Conservation (phyloP, 176 grass and related monocot species). For the Cocos nucifera region DNA sequence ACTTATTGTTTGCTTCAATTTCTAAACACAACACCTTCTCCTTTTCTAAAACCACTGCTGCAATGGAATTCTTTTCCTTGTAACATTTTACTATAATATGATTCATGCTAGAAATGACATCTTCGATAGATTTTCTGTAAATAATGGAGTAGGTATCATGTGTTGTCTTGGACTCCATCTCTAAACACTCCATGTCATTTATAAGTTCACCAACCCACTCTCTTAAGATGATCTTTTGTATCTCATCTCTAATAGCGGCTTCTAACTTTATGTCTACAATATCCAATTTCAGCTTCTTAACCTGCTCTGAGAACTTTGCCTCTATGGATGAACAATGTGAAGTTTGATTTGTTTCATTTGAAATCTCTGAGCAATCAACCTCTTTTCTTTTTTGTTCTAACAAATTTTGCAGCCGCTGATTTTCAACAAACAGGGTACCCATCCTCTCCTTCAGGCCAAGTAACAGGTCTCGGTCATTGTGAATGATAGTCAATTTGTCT, state of each 20-base stretch:
- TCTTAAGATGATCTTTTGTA: conserved; percentile 30
- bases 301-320: conserved; percentile 12
- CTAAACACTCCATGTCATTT: conserved; percentile 23
- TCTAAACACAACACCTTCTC: conserved; percentile 19
- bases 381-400: conserved; percentile 12
- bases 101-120: conserved; percentile 33
- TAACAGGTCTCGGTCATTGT: conserved; percentile 26
- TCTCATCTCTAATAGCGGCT: conserved; percentile 25
- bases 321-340: conserved; percentile 2
- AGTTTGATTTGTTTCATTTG: conserved; percentile 1
- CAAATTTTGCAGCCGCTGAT: conserved; percentile 16
- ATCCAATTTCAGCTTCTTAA: conserved; percentile 20
- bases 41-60: conserved; percentile 21
- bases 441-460: conserved; percentile 25
- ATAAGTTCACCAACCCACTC: conserved; percentile 27
- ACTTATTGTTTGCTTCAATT: conserved; percentile 34
- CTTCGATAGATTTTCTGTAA: conserved; percentile 28
- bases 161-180: conserved; percentile 25
- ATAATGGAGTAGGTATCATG: conserved; percentile 31
- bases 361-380: not conserved
- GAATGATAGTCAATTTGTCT: conserved; percentile 19
- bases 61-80: conserved; percentile 11
- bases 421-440: conserved; percentile 24
- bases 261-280: conserved; percentile 30
- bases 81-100: conserved; percentile 12